Base-by-base conservation (phyloP, 2,329 filamentous ascomycete genomes). In the Fusarium concolor region DNA sequence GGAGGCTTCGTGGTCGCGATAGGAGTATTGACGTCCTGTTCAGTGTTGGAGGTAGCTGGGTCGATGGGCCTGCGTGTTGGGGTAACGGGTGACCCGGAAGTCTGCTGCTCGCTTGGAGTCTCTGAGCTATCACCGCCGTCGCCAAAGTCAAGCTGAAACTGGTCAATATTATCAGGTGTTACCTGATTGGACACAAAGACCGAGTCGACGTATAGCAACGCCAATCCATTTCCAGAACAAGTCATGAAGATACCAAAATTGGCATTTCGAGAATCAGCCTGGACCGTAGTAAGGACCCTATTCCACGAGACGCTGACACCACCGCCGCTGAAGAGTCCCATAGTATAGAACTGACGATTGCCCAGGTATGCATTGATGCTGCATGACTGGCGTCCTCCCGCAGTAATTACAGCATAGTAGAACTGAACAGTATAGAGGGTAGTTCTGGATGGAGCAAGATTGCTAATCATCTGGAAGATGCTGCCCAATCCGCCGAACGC, bases 161-260 rank as follows among this genome's bases (percentile, higher is more conserved):
- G 17, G 5, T 65, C 50, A 5, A 68, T 68, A 1, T 52, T 65
- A 5, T 56, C 42, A 5, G 59, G 42, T 0, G 59, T 68, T 1
- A 68, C 64, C 8, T 68, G 14, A 2, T 68, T 68, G 2, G 54
- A 68, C 2, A 68, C 9, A 7, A 68, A 68, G 5, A 68, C 29
- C 2, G 59, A 56, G 26, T 68, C 59, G 1, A 68, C n/a, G 10
- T 65, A 51, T 1, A 68, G 45, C 10, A 18, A 26, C 0, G 49
- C 41, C 5, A 31, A 9, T 3, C 64, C 65, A 11, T 18, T 43
- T 1, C 50, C 54, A 0, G n/a, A 20, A 12, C 65, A 68, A 12
- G 22, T 43, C 15, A 65, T 39, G 1, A 44, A 50, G 24, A 68
- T 64, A 7, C 58, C 42, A 8, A 68, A 60, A 14, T 22, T 56